phyloP scores from a whole-genome alignment of 768 basidiomycete genomes.

The Suillus discolor region DNA sequence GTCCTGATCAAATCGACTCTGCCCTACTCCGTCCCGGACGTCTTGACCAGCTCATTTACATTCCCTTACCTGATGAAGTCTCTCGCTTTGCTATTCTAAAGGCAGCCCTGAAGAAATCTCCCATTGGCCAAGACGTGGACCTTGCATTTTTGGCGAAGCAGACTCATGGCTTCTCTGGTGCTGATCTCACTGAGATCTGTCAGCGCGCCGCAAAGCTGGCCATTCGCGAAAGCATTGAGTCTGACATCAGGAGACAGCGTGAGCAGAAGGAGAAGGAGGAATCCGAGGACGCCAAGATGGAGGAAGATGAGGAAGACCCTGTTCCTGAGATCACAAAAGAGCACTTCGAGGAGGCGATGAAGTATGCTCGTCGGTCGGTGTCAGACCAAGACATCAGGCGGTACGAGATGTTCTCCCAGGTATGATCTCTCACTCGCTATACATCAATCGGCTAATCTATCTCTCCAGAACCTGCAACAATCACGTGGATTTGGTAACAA shows the following conservation, averaged over 20 bases:
- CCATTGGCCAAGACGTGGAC: slow-evolving; percentile 81
- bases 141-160: slow-evolving; percentile 84
- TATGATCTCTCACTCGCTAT: slow-evolving; percentile 33
- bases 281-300: slow-evolving; percentile 70
- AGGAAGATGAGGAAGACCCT: slow-evolving; percentile 77
- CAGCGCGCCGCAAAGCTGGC: slow-evolving; percentile 97
- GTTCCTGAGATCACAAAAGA: slow-evolving; percentile 87
- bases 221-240: slow-evolving; percentile 92
- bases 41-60: slow-evolving; percentile 99
- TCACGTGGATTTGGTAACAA: slow-evolving; percentile 90
- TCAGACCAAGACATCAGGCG: slow-evolving; percentile 96
- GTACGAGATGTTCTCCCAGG: slow-evolving; percentile 98
- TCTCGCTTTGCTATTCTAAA: slow-evolving; percentile 91
- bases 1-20: slow-evolving; percentile 94
- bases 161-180: slow-evolving; percentile 99
- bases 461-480: slow-evolving; percentile 79
- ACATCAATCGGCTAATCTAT: slow-evolving; percentile 12
- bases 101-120: slow-evolving; percentile 91
- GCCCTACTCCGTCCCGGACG: slow-evolving; percentile 96
- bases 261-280: slow-evolving; percentile 85
- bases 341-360: slow-evolving; percentile 99
- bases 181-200: slow-evolving; percentile 99
- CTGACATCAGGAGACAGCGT: slow-evolving; percentile 79
- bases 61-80: slow-evolving; percentile 93
- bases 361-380: slow-evolving; percentile 94